These are phyloP conservation scores for Globisporangium carolinianum DNA, from an alignment of 352 stramenopile species.

Conservation along the genomic window DNA sequence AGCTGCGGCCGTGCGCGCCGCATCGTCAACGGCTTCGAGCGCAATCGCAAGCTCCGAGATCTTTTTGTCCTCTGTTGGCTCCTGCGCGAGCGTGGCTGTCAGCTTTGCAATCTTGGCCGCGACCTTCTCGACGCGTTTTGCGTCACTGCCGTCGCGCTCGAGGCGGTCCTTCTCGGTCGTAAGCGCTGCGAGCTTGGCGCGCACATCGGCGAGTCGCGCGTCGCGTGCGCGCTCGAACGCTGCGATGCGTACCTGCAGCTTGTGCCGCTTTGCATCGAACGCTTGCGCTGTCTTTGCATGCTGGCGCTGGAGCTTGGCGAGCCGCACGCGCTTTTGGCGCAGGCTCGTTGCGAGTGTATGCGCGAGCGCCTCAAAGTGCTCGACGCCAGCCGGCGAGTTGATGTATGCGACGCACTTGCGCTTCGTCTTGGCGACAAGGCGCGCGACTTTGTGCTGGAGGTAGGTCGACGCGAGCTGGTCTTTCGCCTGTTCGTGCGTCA, in stretches of 20 bases:
- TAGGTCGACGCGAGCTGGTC: slow-evolving; percentile 58
- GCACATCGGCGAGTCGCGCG: slow-evolving; percentile 19
- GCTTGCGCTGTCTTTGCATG: slow-evolving; percentile 19
- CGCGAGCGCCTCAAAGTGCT: slow-evolving; percentile 42
- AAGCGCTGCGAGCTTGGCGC: slow-evolving; percentile 21
- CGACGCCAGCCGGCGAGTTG: slow-evolving; percentile 40
- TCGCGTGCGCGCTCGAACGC: slow-evolving; percentile 32
- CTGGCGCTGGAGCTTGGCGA: slow-evolving; percentile 31
- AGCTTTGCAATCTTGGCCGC: slow-evolving; percentile 29
- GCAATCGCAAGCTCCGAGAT: slow-evolving; percentile 37
- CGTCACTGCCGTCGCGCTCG: slow-evolving; percentile 13
- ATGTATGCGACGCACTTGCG: slow-evolving; percentile 56
- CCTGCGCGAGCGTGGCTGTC: slow-evolving; percentile 21
- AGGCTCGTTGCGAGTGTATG: slow-evolving; percentile 21
- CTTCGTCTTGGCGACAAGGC: slow-evolving; percentile 41
- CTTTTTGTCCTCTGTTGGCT: slow-evolving; percentile 29
- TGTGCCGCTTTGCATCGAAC: slow-evolving; percentile 22
- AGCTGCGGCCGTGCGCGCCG: slow-evolving; percentile 17
- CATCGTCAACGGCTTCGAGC: slow-evolving; percentile 25
- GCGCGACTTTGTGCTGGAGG: slow-evolving; percentile 37
- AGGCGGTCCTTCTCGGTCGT: slow-evolving; percentile 17
- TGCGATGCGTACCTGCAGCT: slow-evolving; percentile 28
- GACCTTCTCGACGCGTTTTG: slow-evolving; percentile 18
- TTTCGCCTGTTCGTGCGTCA: slow-evolving; percentile 55
- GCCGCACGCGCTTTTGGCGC: slow-evolving; percentile 23